These are phyloP conservation scores for Tetracladium marchalianum DNA, from an alignment of 495 filamentous ascomycete species.

Conservation along the genomic window DNA sequence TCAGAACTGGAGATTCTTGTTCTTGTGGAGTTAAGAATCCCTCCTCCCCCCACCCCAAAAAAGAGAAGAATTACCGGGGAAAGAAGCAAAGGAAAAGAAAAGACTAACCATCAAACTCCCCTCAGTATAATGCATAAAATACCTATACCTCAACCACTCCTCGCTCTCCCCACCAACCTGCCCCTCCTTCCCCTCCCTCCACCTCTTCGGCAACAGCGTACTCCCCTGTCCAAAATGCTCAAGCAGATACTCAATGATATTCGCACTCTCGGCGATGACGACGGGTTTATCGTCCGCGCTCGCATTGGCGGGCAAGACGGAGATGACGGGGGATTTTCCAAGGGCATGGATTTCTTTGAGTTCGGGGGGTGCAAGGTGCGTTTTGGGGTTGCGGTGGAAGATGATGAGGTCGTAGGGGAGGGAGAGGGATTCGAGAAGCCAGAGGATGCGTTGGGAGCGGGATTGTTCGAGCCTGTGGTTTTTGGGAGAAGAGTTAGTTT, in stretches of 20 bases:
- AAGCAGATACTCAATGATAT: conserved; percentile 70
- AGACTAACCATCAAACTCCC: conserved; percentile 58
- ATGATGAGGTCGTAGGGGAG: conserved; percentile 66
- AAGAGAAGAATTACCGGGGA: conserved; percentile 15
- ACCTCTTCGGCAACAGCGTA: conserved; percentile 55
- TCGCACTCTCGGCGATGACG: conserved; percentile 69
- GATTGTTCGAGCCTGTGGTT: conserved; percentile 58
- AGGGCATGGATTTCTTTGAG: conserved; percentile 73
- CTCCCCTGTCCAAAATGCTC: conserved; percentile 56
- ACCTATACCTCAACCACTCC: conserved; percentile 66
- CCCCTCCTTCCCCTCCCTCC: conserved; percentile 40
- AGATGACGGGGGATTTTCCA: conserved; percentile 73
- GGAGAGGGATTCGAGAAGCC: conserved; percentile 81
- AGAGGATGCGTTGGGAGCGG: conserved; percentile 76
- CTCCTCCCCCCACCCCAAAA: too few relatives aligned
- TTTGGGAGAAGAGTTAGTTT: not conserved
- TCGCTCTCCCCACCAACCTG: conserved; percentile 61
- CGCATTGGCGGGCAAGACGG: conserved; percentile 33
- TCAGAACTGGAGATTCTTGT: too few relatives aligned
- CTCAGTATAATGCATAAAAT: conserved; percentile 76
- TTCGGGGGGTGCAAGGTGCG: conserved; percentile 55
- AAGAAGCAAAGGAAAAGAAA: conserved; percentile 51
- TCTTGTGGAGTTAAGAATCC: too few relatives aligned
- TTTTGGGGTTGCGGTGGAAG: conserved; percentile 52
- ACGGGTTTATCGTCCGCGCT: conserved; percentile 35